phyloP scores from a whole-genome alignment of 176 grass and related monocot genomes.

The Typha latifolia region DNA sequence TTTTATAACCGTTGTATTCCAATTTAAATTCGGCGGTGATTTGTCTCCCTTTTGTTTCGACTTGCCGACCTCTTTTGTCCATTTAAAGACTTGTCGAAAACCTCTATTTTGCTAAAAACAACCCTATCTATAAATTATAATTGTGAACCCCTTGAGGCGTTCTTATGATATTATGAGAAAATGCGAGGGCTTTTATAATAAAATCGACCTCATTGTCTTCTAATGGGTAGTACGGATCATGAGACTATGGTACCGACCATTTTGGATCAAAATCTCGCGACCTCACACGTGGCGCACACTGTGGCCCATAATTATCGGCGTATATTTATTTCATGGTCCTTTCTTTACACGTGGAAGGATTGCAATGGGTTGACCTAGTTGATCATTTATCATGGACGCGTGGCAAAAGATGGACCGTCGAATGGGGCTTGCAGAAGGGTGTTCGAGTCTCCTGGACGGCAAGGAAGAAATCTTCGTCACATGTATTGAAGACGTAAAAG shows the following conservation, averaged over 20 bases:
- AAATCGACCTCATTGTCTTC: background rate
- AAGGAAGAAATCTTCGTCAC: no score
- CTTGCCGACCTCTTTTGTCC: background rate
- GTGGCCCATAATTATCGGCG: no score
- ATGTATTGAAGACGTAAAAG: no score
- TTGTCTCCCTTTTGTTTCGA: background rate
- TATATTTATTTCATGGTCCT: no score
- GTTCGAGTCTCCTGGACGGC: no score
- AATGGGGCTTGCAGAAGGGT: no score
- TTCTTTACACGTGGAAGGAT: no score
- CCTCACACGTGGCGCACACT: no score
- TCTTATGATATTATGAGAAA: background rate
- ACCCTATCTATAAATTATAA: background rate
- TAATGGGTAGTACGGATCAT: background rate
- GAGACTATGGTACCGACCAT: background rate
- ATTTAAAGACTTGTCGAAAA: background rate
- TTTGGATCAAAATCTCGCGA: background rate
- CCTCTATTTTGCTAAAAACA: background rate
- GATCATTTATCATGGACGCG: no score
- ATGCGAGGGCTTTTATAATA: background rate
- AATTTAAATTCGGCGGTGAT: background rate
- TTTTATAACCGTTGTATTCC: background rate
- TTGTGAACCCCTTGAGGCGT: background rate
- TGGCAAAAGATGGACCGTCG: no score
- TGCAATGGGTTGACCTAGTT: no score